Percentiles rank a stretch among this genome's conserved stretches.
Evolutionary conservation across 768 basidiomycete genomes (phyloP).

Genomic region (Panaeolus papilionaceus): DNA sequence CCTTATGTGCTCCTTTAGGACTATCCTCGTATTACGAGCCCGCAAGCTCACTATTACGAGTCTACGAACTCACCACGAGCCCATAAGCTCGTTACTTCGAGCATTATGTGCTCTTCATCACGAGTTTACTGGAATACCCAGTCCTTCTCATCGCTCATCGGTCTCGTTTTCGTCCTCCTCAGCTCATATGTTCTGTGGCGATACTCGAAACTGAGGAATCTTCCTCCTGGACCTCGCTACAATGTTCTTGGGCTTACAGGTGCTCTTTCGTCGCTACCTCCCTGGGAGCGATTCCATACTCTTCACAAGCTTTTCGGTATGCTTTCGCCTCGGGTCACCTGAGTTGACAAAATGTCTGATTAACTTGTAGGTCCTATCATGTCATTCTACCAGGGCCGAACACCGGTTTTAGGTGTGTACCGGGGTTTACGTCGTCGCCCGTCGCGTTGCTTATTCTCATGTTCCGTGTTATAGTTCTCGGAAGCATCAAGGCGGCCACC

Average conservation of each 20-base stretch:
- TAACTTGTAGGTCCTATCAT: conserved; percentile 19
- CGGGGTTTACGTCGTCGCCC: not conserved
- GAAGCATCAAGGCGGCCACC: conserved; percentile 35
- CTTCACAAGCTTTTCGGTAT: conserved; percentile 22
- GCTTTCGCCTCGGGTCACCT: not conserved
- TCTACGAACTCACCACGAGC: no score
- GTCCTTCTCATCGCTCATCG: not conserved
- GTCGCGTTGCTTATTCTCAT: not conserved
- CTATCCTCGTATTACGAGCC: no score
- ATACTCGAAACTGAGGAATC: not conserved
- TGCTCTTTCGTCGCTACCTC: conserved; percentile 7
- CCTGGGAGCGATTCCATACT: conserved; percentile 15
- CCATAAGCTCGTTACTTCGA: no score
- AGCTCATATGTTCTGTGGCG: conserved; percentile 2
- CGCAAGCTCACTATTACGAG: not conserved
- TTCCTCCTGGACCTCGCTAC: conserved; percentile 1
- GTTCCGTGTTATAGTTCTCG: conserved; percentile 20
- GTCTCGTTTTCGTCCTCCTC: conserved; percentile 1
- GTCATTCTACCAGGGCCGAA: conserved; percentile 24
- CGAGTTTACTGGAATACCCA: not conserved
- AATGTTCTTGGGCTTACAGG: conserved; percentile 1
- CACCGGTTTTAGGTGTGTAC: conserved; percentile 21
- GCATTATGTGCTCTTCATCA: not conserved
- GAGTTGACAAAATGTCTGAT: not conserved
- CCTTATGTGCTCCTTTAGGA: no score